Percentiles rank a stretch among this genome's conserved stretches.
These are phyloP conservation scores for Colletotrichum horii DNA, from an alignment of 2,329 filamentous ascomycete species.

Conservation along the genomic window DNA sequence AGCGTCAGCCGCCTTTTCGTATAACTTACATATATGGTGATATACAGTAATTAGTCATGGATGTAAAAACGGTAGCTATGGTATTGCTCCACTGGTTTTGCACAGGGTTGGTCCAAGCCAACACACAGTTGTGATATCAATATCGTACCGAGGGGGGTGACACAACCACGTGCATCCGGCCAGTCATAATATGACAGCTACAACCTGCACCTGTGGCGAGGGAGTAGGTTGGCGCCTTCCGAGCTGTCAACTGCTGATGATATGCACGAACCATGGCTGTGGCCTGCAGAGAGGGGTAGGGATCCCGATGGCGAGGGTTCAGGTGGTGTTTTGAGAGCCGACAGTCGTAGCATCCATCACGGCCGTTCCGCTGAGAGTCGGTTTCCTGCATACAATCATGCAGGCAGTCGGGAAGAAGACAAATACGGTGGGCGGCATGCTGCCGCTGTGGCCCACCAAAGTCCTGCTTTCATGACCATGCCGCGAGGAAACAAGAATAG, in stretches of 20 bases:
- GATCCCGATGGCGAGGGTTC: background rate
- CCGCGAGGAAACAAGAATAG: background rate
- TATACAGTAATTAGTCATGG: too few species aligned
- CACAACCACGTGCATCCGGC: background rate
- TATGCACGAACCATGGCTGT: background rate
- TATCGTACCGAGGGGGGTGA: background rate
- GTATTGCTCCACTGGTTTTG: background rate
- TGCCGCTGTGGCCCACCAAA: background rate
- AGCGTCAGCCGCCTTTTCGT: background rate
- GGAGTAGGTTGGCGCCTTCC: background rate
- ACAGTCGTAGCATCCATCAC: background rate
- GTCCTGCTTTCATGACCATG: background rate
- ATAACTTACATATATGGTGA: background rate
- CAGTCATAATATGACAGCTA: background rate
- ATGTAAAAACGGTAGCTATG: background rate
- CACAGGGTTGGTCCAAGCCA: background rate
- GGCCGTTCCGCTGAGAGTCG: background rate
- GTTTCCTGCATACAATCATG: slow-evolving; percentile 13
- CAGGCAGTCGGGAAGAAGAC: slow-evolving; percentile 1
- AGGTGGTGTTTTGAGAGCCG: slow-evolving; percentile 12
- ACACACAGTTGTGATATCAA: background rate
- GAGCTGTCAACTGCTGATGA: background rate
- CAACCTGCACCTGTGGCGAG: background rate
- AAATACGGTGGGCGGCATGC: background rate
- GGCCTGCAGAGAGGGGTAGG: background rate